A percentile compares a stretch with the other conserved stretches of the same genome.
These are phyloP conservation scores for Pulveroboletus sp. DNA, from an alignment of 768 basidiomycete species.

Conservation along the genomic window DNA sequence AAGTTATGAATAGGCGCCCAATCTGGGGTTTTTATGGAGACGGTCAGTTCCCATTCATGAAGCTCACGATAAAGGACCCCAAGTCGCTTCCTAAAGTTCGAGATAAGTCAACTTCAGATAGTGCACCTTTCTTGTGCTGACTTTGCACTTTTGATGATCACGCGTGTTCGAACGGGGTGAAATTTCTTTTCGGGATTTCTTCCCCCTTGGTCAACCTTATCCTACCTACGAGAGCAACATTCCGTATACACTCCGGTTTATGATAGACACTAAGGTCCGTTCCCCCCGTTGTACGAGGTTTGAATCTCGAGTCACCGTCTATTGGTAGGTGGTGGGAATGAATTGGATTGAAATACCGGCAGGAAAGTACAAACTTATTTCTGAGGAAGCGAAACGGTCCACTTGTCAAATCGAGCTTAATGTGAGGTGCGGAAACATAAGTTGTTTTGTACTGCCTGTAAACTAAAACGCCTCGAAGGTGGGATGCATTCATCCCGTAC, in stretches of 20 bases:
- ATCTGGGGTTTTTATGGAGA: constrained; percentile 92
- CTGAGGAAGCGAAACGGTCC: constrained; percentile 60
- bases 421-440: constrained; percentile 51
- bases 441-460: background rate
- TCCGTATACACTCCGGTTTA: constrained; percentile 86
- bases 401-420: constrained; percentile 87
- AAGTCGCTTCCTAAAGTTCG: constrained; percentile 81
- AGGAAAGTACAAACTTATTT: constrained; percentile 71
- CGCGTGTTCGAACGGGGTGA: constrained; percentile 75
- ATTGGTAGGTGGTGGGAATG: constrained; percentile 86
- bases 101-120: constrained; percentile 62
- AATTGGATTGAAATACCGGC: constrained; percentile 96
- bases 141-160: constrained; percentile 30
- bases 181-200: constrained; percentile 62
- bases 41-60: constrained; percentile 76
- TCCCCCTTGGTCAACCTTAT: constrained; percentile 42
- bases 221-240: constrained; percentile 95
- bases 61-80: constrained; percentile 72
- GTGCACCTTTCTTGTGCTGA: constrained; percentile 9
- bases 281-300: background rate
- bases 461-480: constrained; percentile 44
- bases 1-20: constrained; percentile 63
- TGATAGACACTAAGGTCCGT: constrained; percentile 92
- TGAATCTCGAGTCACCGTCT: background rate
- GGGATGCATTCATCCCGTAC: constrained; percentile 85